Conservation (phyloP, 306 rosid species). For the Casuarina equisetifolia region DNA sequence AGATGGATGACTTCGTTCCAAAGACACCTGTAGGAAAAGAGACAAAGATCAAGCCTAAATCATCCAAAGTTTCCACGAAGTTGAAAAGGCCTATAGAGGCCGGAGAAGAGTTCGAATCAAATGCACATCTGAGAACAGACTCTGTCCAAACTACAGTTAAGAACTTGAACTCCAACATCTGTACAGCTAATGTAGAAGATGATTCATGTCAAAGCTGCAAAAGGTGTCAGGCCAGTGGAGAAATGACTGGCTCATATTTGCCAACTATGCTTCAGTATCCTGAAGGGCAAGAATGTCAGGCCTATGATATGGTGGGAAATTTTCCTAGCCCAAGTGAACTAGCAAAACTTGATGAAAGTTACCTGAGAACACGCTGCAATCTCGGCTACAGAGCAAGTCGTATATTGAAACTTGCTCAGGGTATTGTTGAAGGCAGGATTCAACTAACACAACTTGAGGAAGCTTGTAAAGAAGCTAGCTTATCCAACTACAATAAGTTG, state of each 20-base stretch:
- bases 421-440: constrained; percentile 45
- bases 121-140: constrained; percentile 11
- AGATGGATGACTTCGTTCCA: constrained; percentile 28
- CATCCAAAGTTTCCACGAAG: constrained; percentile 13
- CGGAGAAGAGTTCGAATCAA: constrained; percentile 26
- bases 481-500: constrained; percentile 31
- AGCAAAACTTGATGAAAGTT: constrained; percentile 39
- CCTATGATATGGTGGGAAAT: constrained; percentile 29
- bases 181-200: constrained; percentile 20
- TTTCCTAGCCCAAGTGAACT: constrained; percentile 51
- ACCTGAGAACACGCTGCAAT: constrained; percentile 44
- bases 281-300: constrained; percentile 20
- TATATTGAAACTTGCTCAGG: constrained; percentile 42
- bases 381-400: constrained; percentile 56
- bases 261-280: not conserved
- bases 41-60: constrained; percentile 10
- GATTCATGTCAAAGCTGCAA: constrained; percentile 10
- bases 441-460: constrained; percentile 45
- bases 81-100: constrained; percentile 10
- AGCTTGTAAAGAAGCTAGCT: constrained; percentile 34
- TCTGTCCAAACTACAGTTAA: not conserved
- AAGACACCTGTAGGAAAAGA: constrained; percentile 45
- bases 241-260: constrained; percentile 12
- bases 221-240: constrained; percentile 4
- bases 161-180: not conserved